Percentiles rank a stretch among this genome's conserved stretches.
phyloP scores from a whole-genome alignment of 768 basidiomycete species.

The Crucibulum laeve region DNA sequence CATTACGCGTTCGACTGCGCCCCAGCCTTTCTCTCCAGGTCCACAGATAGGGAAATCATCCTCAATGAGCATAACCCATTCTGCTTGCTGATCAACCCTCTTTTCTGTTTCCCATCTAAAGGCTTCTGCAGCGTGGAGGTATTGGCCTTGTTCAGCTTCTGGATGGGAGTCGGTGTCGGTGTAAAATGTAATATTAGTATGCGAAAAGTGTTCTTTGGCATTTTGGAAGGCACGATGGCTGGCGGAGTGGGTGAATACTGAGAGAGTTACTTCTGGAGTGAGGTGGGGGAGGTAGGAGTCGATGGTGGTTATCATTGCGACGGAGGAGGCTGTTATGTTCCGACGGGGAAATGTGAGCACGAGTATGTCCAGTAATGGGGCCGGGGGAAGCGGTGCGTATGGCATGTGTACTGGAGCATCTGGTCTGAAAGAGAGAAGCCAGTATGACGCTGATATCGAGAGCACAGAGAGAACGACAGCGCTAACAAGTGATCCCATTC shows the following conservation, averaged over 20 bases:
- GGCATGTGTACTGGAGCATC: constrained; percentile 8
- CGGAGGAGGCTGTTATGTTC: constrained; percentile 18
- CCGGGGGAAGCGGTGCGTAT: constrained; percentile 12
- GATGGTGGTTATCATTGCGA: constrained; percentile 30
- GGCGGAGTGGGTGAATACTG: constrained; percentile 33
- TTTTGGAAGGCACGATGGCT: constrained; percentile 25
- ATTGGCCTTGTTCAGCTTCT: constrained; percentile 23
- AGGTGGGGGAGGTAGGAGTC: constrained; percentile 30
- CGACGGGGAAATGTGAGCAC: constrained; percentile 35
- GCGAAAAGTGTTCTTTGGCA: constrained; percentile 17
- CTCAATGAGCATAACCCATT: constrained; percentile 40
- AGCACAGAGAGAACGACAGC: constrained; percentile 15
- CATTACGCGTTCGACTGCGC: constrained; percentile 26
- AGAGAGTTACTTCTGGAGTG: constrained; percentile 21
- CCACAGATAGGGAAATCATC: constrained; percentile 41
- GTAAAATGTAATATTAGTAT: constrained; percentile 19
- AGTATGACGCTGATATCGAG: constrained; percentile 8
- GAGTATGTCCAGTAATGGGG: constrained; percentile 33
- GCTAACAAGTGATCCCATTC: constrained; percentile 10
- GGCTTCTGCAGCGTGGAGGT: constrained; percentile 37
- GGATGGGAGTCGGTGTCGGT: constrained; percentile 25
- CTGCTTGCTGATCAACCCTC: constrained; percentile 15
- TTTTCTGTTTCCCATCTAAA: constrained; percentile 27
- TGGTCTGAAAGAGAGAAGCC: constrained; percentile 5
- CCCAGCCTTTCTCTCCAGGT: constrained; percentile 23